A percentile compares a stretch with the other conserved stretches of the same genome.
phyloP scores from a whole-genome alignment of 768 basidiomycete genomes.

The Pholiota microspora region DNA sequence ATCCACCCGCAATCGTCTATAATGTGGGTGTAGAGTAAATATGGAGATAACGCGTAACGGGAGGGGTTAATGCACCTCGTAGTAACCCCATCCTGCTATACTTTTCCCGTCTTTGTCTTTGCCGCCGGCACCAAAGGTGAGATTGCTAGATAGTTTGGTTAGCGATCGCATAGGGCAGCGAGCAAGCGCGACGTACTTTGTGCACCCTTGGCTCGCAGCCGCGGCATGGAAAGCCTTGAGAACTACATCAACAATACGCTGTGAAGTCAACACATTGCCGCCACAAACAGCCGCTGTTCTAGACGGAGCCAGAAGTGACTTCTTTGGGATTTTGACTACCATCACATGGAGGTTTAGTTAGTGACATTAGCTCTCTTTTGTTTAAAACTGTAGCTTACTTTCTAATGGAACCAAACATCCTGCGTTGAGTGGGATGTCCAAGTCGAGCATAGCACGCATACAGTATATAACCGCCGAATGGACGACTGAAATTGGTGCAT shows the following conservation, averaged over 20 bases:
- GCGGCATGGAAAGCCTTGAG: conserved; percentile 89
- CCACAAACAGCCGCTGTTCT: conserved; percentile 90
- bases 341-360: conserved; percentile 9
- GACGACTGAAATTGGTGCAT: conserved; percentile 82
- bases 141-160: conserved; percentile 50
- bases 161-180: conserved; percentile 3
- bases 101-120: conserved; percentile 77
- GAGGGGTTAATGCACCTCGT: conserved; percentile 49
- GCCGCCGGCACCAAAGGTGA: conserved; percentile 89
- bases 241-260: conserved; percentile 93
- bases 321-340: conserved; percentile 75
- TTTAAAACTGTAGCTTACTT: conserved; percentile 41
- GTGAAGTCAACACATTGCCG: conserved; percentile 89
- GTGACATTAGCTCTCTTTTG: neutral
- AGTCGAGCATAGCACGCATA: conserved; percentile 82
- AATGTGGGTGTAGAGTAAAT: conserved; percentile 3
- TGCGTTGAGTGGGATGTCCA: conserved; percentile 90
- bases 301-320: conserved; percentile 77
- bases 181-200: conserved; percentile 57
- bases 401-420: conserved; percentile 88
- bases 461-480: conserved; percentile 89
- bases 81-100: conserved; percentile 87
- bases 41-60: conserved; percentile 10
- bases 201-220: conserved; percentile 92
- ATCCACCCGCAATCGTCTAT: conserved; percentile 92